Percentiles rank a stretch among this genome's conserved stretches.
phyloP scores from a whole-genome alignment of 306 rosid species.

The cucumber (Cucumis sativus) region DNA sequence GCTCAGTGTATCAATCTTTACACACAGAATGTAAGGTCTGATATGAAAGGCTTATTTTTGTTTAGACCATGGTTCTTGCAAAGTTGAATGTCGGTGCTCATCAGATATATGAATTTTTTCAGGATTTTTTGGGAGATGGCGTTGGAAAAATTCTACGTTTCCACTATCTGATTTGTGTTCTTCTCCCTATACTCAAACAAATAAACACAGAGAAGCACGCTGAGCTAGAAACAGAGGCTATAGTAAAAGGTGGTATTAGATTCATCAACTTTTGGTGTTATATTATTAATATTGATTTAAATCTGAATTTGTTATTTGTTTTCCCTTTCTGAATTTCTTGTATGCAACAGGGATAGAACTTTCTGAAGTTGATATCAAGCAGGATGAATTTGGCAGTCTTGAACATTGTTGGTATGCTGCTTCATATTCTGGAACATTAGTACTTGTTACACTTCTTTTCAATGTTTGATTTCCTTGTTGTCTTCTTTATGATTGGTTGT shows the following conservation, averaged over 20 bases:
- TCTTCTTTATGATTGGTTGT: slow-evolving; percentile 16
- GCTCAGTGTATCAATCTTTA: slow-evolving; percentile 46
- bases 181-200: slow-evolving; percentile 80
- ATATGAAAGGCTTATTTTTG: slow-evolving; percentile 28
- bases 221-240: slow-evolving; percentile 65
- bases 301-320: background rate
- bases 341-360: slow-evolving; percentile 45
- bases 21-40: slow-evolving; percentile 97
- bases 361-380: slow-evolving; percentile 62
- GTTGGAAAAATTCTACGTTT: slow-evolving; percentile 56
- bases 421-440: slow-evolving; percentile 1
- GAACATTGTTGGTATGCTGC: slow-evolving; percentile 47
- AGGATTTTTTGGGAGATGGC: slow-evolving; percentile 56
- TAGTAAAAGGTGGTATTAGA: slow-evolving; percentile 36
- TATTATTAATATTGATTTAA: slow-evolving; percentile 8
- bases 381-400: slow-evolving; percentile 37
- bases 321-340: slow-evolving; percentile 2
- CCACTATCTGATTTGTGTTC: slow-evolving; percentile 78
- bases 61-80: slow-evolving; percentile 12
- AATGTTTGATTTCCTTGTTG: slow-evolving; percentile 14
- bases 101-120: slow-evolving; percentile 24
- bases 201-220: slow-evolving; percentile 51
- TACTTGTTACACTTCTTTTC: slow-evolving; percentile 7
- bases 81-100: slow-evolving; percentile 23
- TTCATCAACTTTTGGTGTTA: slow-evolving; percentile 8